Base-by-base conservation (phyloP, 768 basidiomycete species). In the Boletus insuetus region DNA sequence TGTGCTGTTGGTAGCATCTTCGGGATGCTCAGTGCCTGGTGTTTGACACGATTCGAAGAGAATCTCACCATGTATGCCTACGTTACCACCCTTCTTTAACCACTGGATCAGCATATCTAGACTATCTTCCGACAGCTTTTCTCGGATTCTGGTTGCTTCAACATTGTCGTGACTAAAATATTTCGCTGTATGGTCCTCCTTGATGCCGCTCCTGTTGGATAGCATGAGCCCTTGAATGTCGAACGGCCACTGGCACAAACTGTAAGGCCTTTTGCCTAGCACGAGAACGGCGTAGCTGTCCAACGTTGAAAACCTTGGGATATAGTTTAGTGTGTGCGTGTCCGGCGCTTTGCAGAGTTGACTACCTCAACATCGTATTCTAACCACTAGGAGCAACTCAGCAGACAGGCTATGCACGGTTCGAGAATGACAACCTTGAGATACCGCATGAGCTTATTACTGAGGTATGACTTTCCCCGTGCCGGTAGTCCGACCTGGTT, bases 1-100 rank as follows among this genome's bases (percentile, higher is more conserved):
- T 3, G 92, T 94, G 62, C 91, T 96, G 70, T 99, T 99, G 2
- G 97, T 99, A 3, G 97, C 97, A 74, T 99, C 95, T 98, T 56
- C 17, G 59, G 51, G 47, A 37, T 17, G 24, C n/a, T 52, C 40
- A 54, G 49, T 41, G 31, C 10, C 53, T 32, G 7, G 17, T 8
- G 24, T 32, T 17, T 35, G 24, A 53, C 38, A 35, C 38, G 32
- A 46, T 34, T 31, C 0, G 11, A 24, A 35, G 37, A 45, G 38
- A 44, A 60, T 56, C 77, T 45, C 64, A 93, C 95, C 97, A 70
- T 98, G 96, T 61, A 99, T 98, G 10, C 91, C 97, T 47, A 98
- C 96, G 68, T 99, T 99, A 1, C 94, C 94, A 3, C 94, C 97
- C 46, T 86, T 84, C 73, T 91, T 94, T 58, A 99, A 74, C 97